Evolutionary conservation across 768 basidiomycete genomes (phyloP).

Genomic region (Hygrophorus pudorinus): DNA sequence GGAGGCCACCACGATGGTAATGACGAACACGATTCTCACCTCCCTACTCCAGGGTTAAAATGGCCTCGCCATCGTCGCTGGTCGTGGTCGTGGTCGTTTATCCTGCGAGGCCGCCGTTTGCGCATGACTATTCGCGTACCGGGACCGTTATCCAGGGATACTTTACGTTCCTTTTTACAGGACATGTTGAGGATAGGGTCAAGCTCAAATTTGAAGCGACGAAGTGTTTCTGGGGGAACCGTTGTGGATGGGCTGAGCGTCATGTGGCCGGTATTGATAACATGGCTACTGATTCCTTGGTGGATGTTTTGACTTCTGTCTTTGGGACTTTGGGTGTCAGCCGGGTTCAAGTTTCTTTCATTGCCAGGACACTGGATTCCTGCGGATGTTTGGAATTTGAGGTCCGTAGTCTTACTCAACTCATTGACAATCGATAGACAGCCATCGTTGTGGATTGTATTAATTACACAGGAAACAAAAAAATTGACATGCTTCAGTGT

Average conservation of each 20-base stretch:
- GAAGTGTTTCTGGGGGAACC: constrained; percentile 25
- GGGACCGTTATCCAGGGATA: constrained; percentile 13
- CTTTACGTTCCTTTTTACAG: not conserved
- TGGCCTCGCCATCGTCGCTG: constrained; percentile 13
- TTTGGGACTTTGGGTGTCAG: not conserved
- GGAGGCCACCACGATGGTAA: constrained; percentile 21
- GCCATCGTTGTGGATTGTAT: too few species aligned
- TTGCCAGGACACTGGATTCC: too few species aligned
- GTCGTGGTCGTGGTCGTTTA: constrained; percentile 45
- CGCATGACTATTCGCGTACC: constrained; percentile 42
- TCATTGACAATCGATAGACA: too few species aligned
- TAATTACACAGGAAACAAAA: too few species aligned
- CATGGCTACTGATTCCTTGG: constrained; percentile 30
- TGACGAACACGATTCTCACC: constrained; percentile 7
- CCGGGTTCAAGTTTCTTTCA: too few species aligned
- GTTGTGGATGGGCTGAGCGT: constrained; percentile 29
- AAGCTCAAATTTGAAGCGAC: constrained; percentile 10
- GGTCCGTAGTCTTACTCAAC: too few species aligned
- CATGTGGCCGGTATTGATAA: constrained; percentile 25
- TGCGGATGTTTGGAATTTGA: too few species aligned
- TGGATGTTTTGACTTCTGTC: constrained; percentile 13
- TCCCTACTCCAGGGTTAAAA: constrained; percentile 5
- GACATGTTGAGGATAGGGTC: constrained; percentile 7
- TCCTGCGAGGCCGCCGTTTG: constrained; percentile 42
- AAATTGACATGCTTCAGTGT: too few species aligned